A percentile compares a stretch with the other conserved stretches of the same genome.
These are phyloP conservation scores for Collariella sp. DNA, from an alignment of 495 filamentous ascomycete species.

Conservation along the genomic window DNA sequence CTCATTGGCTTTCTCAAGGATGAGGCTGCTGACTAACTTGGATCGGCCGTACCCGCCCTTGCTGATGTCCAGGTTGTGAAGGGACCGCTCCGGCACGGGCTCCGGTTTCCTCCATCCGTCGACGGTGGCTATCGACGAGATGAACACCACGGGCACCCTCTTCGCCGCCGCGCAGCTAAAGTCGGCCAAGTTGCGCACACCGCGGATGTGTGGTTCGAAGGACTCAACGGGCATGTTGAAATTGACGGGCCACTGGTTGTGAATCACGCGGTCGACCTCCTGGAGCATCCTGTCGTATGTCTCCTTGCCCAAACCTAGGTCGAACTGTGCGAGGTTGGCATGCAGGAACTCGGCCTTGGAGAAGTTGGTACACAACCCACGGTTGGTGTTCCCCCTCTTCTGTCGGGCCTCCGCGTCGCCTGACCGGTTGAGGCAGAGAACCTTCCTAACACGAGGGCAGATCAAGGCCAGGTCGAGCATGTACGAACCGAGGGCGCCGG, in stretches of 20 bases:
- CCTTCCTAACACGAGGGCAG: conserved; percentile 34
- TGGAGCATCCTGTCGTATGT: conserved; percentile 32
- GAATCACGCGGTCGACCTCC: conserved; percentile 44
- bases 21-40: conserved; percentile 45
- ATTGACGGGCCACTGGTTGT: conserved; percentile 57
- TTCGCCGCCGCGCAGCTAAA: conserved; percentile 39
- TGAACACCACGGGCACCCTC: conserved; percentile 44
- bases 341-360: conserved; percentile 43
- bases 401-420: conserved; percentile 33
- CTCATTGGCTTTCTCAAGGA: conserved; percentile 38
- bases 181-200: conserved; percentile 45
- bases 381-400: conserved; percentile 18
- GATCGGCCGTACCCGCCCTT: conserved; percentile 48
- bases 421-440: conserved; percentile 50
- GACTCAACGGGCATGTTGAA: conserved; percentile 50
- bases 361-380: conserved; percentile 31
- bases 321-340: conserved; percentile 37
- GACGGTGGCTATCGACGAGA: conserved; percentile 46
- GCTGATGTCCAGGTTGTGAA: conserved; percentile 34
- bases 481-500: conserved; percentile 52
- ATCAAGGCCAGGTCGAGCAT: conserved; percentile 39
- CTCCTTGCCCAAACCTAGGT: conserved; percentile 37
- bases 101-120: conserved; percentile 27
- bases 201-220: conserved; percentile 47
- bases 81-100: conserved; percentile 37